Percentiles rank a stretch among this genome's conserved stretches.
Evolutionary conservation across 805 yeast genomes (phyloP).

Genomic region (Brettanomyces custersianus): DNA sequence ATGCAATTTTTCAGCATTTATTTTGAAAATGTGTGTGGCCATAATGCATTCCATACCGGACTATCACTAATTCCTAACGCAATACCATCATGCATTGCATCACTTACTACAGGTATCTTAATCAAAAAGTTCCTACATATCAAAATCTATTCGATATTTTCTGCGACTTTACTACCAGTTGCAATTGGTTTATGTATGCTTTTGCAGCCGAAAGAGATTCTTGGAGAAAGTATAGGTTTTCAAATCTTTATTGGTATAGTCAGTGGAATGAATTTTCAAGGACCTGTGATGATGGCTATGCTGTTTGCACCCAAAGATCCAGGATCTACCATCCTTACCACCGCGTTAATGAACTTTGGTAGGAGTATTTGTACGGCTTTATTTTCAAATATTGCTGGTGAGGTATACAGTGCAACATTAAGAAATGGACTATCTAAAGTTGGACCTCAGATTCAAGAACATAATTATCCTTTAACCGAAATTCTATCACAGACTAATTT

Average conservation of each 20-base stretch:
- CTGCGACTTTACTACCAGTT: conserved; percentile 28
- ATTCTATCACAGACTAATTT: conserved; percentile 3
- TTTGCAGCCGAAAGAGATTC: conserved; percentile 30
- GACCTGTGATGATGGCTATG: conserved; percentile 34
- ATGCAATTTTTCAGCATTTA: conserved; percentile 33
- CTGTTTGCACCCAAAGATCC: conserved; percentile 42
- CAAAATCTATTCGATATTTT: conserved; percentile 31
- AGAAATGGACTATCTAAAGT: conserved; percentile 11
- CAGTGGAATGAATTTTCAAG: conserved; percentile 37
- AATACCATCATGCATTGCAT: conserved; percentile 30
- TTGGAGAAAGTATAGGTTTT: conserved; percentile 32
- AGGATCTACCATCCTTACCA: conserved; percentile 40
- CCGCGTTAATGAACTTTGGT: conserved; percentile 34
- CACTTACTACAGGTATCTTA: conserved; percentile 29
- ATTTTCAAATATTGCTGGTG: conserved; percentile 33
- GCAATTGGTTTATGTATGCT: conserved; percentile 38
- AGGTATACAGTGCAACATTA: conserved; percentile 27
- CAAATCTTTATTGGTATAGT: conserved; percentile 37
- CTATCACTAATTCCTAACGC: conserved; percentile 35
- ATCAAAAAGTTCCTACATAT: conserved; percentile 31
- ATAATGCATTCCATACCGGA: conserved; percentile 37
- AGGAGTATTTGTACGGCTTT: conserved; percentile 40
- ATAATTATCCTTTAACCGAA: background rate
- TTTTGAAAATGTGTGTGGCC: conserved; percentile 38
- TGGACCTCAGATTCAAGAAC: background rate